Evolutionary conservation across 768 basidiomycete genomes (phyloP).

Genomic region (Rhizopogon vulgaris): DNA sequence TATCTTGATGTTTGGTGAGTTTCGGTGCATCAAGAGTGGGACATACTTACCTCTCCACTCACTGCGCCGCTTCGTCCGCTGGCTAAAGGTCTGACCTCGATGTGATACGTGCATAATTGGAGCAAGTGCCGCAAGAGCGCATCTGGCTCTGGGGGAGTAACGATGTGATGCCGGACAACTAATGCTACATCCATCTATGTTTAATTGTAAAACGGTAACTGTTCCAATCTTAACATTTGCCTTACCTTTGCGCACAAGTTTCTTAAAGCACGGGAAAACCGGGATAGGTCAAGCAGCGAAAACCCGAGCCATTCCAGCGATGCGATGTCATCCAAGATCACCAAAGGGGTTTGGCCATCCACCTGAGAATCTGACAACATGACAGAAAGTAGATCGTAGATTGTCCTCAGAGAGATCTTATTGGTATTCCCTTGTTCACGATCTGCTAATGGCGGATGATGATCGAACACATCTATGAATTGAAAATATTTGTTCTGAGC

Average conservation of each 20-base stretch:
- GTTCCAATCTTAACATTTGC: not conserved
- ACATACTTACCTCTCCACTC: conserved; percentile 58
- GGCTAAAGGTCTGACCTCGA: conserved; percentile 65
- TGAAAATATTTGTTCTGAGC: conserved; percentile 34
- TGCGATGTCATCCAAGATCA: conserved; percentile 69
- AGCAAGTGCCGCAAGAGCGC: conserved; percentile 52
- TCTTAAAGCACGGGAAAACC: conserved; percentile 55
- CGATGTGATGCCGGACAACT: conserved; percentile 58
- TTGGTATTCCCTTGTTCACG: conserved; percentile 6
- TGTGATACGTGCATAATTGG: conserved; percentile 60
- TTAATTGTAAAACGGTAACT: not conserved
- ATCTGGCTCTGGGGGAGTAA: conserved; percentile 50
- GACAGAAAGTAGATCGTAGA: conserved; percentile 32
- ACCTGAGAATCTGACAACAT: conserved; percentile 12
- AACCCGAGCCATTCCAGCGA: conserved; percentile 70
- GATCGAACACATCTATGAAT: conserved; percentile 49
- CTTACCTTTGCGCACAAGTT: conserved; percentile 51
- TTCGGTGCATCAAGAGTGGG: not conserved
- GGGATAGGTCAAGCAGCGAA: conserved; percentile 40
- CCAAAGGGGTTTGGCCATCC: conserved; percentile 25
- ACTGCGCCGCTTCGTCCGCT: conserved; percentile 76
- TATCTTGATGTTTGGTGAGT: conserved; percentile 34
- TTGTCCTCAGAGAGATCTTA: conserved; percentile 19
- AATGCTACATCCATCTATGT: conserved; percentile 48
- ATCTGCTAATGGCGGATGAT: conserved; percentile 20